Base-by-base conservation (phyloP, 495 filamentous ascomycete species). In the Penicillium samsonianum region DNA sequence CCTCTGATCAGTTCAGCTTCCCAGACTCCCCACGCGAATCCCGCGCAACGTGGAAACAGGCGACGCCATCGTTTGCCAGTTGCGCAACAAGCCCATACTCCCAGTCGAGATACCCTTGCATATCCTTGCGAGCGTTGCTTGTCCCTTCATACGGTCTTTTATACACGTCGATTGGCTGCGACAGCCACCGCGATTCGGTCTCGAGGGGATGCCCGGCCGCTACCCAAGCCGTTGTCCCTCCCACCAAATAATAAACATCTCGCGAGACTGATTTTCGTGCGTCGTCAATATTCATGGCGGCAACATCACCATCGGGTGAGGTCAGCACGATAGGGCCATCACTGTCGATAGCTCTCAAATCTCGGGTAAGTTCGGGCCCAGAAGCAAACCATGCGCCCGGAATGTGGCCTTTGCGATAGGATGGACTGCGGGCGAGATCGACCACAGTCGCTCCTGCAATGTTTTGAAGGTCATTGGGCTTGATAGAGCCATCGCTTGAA, bases 231-330 rank as follows among this genome's bases (percentile, higher is more conserved):
- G 45, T 42, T 22, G 66, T 68, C 16, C 66, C 66, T 12, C 66
- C 66, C 1, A 30, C 38, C 12, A 68, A 22, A 47, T 64, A 67
- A 0, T 62, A 16, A 0, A 68, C 23, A 16, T 60, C 28, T 41
- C 58, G 60, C 7, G 58, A 51, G 5, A 53, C 5, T 16, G 38
- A 12, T 7, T 50, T 25, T 0, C 49, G 58, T 17, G 40, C 60
- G 20, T 55, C 23, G 2, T 64, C 48, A 14, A 80, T 55, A 46
- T 77, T 76, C 30, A 75, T 62, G 6, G 73, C 78, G 2, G 72
- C 65, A 22, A 77, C 44, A 26, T 68, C 62, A 23, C 80, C 76
- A 52, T 65, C 59, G 1, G 67, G 59, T 2, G 64, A 57, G 12
- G 69, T 73, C 50, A 76, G 23, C 9, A 68, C 58, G 3, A 68